Evolutionary conservation across 1,284 basidiomycete species (phyloP), one percentile per base, ranked within the genome.

Genomic region (Cerrena zonata): DNA sequence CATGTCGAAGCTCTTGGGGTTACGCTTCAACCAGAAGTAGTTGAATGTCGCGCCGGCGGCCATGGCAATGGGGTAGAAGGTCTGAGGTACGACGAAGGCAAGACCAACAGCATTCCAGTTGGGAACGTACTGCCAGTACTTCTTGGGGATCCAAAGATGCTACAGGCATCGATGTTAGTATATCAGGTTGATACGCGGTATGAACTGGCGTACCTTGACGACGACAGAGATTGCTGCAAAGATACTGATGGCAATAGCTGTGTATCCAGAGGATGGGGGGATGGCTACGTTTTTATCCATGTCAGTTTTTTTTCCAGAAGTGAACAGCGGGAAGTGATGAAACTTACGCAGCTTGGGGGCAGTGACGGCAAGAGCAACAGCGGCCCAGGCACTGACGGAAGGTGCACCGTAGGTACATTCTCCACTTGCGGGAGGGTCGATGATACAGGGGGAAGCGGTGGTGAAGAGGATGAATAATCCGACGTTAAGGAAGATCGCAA

Each of bases 61-160:
- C 77, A 80, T 81, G 49, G 78, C 78, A 56, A 78, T 68, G 3
- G 77, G 69, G 53, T 57, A 60, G 52, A 56, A 59, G 37, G 55
- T 53, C 48, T 60, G 57, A 5, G 59, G 59, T 21, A 54, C 56
- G 53, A 61, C 62, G 52, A 57, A 62, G 38, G 52, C 50, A 26
- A 78, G 65, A 46, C 75, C 76, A 60, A 84, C 68, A 37, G 82
- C 81, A 62, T 82, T 84, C 77, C 80, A 83, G 73, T 86, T 86
- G 43, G 82, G 81, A 19, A 84, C 66, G 52, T 67, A 83, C 42
- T 58, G 59, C 68, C 75, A 74, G 65, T 80, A 79, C 58, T 74
- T 76, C 60, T 72, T 71, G 15, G 81, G 80, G 47, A 84, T 67
- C 58, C 69, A 72, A 52, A 66, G 67, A 65, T 82, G 72, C 54